Conservation (phyloP, 2,329 filamentous ascomycete genomes). For the Phialophora chinensis region DNA sequence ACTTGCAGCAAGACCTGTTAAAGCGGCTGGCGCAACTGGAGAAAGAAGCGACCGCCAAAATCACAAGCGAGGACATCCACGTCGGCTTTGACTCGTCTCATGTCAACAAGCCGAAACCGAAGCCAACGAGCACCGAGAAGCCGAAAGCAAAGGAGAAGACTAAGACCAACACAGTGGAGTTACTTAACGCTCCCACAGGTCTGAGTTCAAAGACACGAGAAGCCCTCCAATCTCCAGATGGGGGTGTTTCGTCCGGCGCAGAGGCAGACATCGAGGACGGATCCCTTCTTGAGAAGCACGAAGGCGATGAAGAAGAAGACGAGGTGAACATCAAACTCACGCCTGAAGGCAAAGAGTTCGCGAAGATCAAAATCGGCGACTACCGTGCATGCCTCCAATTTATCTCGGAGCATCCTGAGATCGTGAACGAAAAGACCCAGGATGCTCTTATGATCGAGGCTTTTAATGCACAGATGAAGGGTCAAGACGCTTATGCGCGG, state of each 20-base stretch:
- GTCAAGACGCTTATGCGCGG: constrained; percentile 74
- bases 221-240: constrained; percentile 47
- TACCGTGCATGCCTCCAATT: constrained; percentile 77
- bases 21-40: constrained; percentile 80
- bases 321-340: constrained; percentile 78
- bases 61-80: constrained; percentile 88
- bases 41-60: constrained; percentile 83
- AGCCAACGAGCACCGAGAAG: constrained; percentile 47
- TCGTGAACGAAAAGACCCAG: constrained; percentile 83
- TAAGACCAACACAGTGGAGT: constrained; percentile 62
- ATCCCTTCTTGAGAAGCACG: constrained; percentile 43
- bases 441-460: constrained; percentile 90
- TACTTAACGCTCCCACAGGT: constrained; percentile 65
- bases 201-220: constrained; percentile 43
- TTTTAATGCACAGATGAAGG: constrained; percentile 83
- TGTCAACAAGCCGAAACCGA: constrained; percentile 66
- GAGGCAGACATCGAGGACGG: constrained; percentile 68
- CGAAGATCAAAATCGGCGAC: constrained; percentile 75
- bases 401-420: constrained; percentile 75
- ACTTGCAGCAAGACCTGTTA: constrained; percentile 75
- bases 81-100: constrained; percentile 89
- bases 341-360: constrained; percentile 78
- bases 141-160: constrained; percentile 26
- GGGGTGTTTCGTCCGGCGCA: constrained; percentile 61
- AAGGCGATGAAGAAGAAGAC: constrained; percentile 61